These are phyloP conservation scores for Paecilomyces sp. DNA, from an alignment of 2,329 filamentous ascomycete species.

Conservation along the genomic window DNA sequence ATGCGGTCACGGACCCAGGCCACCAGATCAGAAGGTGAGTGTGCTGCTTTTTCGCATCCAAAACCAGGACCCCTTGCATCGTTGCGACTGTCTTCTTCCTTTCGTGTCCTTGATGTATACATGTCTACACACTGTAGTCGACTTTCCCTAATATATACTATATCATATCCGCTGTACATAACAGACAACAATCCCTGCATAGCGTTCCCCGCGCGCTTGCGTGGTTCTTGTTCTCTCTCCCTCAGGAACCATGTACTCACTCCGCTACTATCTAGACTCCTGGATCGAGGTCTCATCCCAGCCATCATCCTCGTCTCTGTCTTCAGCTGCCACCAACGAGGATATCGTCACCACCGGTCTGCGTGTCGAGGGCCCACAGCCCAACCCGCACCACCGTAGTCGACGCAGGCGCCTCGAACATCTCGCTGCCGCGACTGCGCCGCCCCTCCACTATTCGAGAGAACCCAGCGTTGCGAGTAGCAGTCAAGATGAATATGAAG, in stretches of 20 bases:
- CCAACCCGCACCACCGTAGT: conserved; percentile 51
- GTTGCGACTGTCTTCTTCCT: background rate
- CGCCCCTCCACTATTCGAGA: conserved; percentile 32
- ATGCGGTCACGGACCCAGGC: conserved; percentile 26
- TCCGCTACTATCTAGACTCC: conserved; percentile 61
- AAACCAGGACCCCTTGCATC: background rate
- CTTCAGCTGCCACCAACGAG: conserved; percentile 62
- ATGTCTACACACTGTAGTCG: conserved; percentile 1
- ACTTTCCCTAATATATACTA: conserved; percentile 11
- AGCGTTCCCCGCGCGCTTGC: conserved; percentile 1
- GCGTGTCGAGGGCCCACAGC: conserved; percentile 57
- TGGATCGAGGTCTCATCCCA: conserved; percentile 94
- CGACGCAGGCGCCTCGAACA: conserved; percentile 36
- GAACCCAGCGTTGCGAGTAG: conserved; percentile 49
- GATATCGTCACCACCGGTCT: conserved; percentile 89
- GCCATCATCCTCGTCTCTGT: conserved; percentile 87
- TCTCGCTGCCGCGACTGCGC: conserved; percentile 29
- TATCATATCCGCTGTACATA: background rate
- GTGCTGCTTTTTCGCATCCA: background rate
- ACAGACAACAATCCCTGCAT: background rate
- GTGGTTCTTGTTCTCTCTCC: background rate
- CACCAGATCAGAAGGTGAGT: conserved; percentile 39
- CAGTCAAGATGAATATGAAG: conserved; percentile 91
- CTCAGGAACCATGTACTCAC: conserved; percentile 34
- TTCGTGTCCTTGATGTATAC: conserved; percentile 1